These are phyloP conservation scores for Ustilago curta DNA, from an alignment of 1,284 basidiomycete genomes.

Conservation along the genomic window DNA sequence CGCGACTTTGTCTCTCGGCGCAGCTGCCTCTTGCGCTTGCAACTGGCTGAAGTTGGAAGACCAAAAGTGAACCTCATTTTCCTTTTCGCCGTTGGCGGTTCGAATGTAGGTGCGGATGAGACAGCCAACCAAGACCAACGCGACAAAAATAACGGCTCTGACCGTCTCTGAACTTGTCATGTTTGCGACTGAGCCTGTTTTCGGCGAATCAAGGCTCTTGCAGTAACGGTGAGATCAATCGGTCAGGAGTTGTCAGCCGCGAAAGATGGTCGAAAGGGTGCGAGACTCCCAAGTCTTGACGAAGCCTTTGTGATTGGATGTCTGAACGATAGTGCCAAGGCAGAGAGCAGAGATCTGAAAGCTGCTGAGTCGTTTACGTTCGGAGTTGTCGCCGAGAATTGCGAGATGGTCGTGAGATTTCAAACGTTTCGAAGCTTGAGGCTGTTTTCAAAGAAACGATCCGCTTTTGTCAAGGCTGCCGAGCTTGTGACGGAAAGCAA, in stretches of 20 bases:
- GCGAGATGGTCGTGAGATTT: too few relatives aligned
- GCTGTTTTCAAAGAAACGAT: too few relatives aligned
- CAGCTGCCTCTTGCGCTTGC: background rate
- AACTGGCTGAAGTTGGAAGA: constrained; percentile 33
- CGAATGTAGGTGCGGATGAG: constrained; percentile 50
- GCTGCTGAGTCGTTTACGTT: too few relatives aligned
- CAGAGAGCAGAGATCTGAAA: too few relatives aligned
- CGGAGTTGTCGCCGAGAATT: too few relatives aligned
- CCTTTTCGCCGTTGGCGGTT: constrained; percentile 45
- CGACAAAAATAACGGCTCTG: constrained; percentile 39
- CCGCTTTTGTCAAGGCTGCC: too few relatives aligned
- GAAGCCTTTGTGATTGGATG: too few relatives aligned
- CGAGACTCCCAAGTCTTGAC: too few relatives aligned
- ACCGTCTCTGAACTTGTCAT: constrained; percentile 44
- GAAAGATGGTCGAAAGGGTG: background rate
- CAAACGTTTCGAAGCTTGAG: too few relatives aligned
- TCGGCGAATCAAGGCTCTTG: too few relatives aligned
- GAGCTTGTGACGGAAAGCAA: too few relatives aligned
- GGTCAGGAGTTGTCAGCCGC: background rate
- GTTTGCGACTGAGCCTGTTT: constrained; percentile 11
- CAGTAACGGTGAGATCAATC: background rate
- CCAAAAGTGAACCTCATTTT: constrained; percentile 48
- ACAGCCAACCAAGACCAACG: constrained; percentile 38
- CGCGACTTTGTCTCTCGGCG: background rate
- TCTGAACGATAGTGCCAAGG: too few relatives aligned